Evolutionary conservation across 106 monocot species (phyloP).

Genomic region (Gastrodia elata): DNA sequence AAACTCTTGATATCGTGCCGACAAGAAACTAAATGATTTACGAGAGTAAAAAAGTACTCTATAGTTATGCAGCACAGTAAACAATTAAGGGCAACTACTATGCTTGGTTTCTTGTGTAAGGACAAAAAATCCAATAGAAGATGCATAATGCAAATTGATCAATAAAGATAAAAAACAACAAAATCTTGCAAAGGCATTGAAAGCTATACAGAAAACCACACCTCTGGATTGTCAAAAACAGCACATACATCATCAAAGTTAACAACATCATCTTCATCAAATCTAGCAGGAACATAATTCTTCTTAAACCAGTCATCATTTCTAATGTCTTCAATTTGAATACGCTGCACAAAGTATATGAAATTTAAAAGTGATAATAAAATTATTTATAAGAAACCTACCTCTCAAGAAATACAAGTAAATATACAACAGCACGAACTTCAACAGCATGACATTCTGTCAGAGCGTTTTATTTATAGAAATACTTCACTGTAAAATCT

Average conservation of each 20-base stretch:
- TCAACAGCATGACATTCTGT: too few relatives aligned
- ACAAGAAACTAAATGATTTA: too few relatives aligned
- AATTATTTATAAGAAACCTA: background rate
- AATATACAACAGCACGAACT: background rate
- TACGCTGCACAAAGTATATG: constrained; percentile 44
- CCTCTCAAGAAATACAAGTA: too few relatives aligned
- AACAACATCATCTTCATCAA: constrained; percentile 63
- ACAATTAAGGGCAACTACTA: background rate
- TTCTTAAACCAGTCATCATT: constrained; percentile 77
- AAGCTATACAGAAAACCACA: constrained; percentile 11
- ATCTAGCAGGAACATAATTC: constrained; percentile 60
- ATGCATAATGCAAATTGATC: background rate
- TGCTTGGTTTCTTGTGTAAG: background rate
- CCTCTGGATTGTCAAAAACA: constrained; percentile 70
- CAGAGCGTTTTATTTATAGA: too few relatives aligned
- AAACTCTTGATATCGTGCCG: too few relatives aligned
- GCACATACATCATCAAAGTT: constrained; percentile 85
- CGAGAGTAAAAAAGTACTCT: too few relatives aligned
- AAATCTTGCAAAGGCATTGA: background rate
- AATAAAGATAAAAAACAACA: background rate
- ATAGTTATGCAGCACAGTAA: background rate
- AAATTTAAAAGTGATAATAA: background rate
- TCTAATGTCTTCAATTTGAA: constrained; percentile 75
- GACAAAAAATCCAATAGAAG: background rate
- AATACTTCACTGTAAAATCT: too few relatives aligned